Evolutionary conservation across 805 yeast genomes (phyloP).

Genomic region (Ogataea henricii): DNA sequence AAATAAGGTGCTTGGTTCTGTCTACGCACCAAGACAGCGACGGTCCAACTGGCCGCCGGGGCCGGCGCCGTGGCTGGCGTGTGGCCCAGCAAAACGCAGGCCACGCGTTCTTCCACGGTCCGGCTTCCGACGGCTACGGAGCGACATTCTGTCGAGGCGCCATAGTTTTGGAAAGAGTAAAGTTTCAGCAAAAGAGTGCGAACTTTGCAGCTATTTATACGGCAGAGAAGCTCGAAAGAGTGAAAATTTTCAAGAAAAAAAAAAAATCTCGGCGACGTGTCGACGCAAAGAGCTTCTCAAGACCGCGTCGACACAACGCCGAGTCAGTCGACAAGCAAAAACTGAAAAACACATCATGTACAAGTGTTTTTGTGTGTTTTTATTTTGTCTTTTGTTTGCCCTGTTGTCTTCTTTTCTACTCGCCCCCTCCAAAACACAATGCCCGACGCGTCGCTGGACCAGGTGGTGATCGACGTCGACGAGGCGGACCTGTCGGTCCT

Average conservation of each 20-base stretch:
- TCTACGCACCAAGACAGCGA: slow-evolving; percentile 21
- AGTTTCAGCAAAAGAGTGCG: background rate
- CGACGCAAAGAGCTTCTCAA: background rate
- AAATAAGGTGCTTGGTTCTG: slow-evolving; percentile 33
- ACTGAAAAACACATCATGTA: background rate
- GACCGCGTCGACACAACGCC: background rate
- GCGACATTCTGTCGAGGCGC: background rate
- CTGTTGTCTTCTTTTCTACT: no score
- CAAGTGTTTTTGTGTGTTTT: background rate
- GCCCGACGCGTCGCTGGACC: slow-evolving; percentile 1
- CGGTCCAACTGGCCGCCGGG: slow-evolving; percentile 8
- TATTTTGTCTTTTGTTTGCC: background rate
- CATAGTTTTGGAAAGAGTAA: background rate
- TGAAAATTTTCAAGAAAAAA: background rate
- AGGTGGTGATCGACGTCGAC: slow-evolving; percentile 53
- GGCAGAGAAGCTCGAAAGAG: background rate
- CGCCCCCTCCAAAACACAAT: background rate
- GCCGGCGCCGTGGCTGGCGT: background rate
- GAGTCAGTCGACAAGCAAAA: background rate
- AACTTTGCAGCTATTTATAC: background rate
- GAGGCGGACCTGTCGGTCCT: slow-evolving; percentile 84
- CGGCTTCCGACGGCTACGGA: slow-evolving; percentile 4
- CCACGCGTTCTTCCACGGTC: background rate
- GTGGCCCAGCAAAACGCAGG: slow-evolving; percentile 12
- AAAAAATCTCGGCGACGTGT: background rate